phyloP scores from a whole-genome alignment of 2,329 filamentous ascomycete genomes.

The Xylaria sp. region DNA sequence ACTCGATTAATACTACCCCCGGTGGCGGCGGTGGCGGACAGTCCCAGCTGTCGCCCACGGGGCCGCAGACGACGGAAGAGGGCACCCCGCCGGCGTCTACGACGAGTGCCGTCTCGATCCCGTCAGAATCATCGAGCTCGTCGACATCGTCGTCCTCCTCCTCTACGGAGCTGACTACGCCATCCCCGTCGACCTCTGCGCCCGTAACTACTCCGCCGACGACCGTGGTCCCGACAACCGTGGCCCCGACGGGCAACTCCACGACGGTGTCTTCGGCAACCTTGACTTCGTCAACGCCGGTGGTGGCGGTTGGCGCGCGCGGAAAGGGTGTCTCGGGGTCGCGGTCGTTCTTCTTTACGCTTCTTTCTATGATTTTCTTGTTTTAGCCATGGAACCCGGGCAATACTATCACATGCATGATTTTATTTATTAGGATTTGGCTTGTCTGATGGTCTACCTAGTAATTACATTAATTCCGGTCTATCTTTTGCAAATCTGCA shows the following conservation, averaged over 20 bases:
- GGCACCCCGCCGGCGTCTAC: constrained; percentile 37
- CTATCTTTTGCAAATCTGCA: constrained; percentile 31
- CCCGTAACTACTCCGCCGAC: not conserved
- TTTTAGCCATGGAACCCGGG: constrained; percentile 40
- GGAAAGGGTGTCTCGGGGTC: constrained; percentile 19
- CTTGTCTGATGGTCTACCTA: no score
- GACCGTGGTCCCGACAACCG: not conserved
- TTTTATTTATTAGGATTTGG: constrained; percentile 7
- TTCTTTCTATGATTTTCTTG: constrained; percentile 45
- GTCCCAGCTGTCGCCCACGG: constrained; percentile 34
- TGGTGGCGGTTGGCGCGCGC: constrained; percentile 40
- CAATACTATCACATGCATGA: constrained; percentile 33
- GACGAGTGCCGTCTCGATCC: constrained; percentile 32
- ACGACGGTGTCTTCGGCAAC: constrained; percentile 29
- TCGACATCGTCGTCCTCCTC: not conserved
- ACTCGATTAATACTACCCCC: constrained; percentile 2
- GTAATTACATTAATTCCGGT: constrained; percentile 32
- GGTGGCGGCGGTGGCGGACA: constrained; percentile 22
- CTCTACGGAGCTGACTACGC: not conserved
- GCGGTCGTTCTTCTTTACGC: constrained; percentile 40
- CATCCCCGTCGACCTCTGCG: constrained; percentile 14
- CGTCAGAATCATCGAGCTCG: constrained; percentile 30
- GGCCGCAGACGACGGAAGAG: constrained; percentile 30
- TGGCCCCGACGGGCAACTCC: not conserved
- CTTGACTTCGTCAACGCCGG: constrained; percentile 17